Evolutionary conservation across 139 green algal genomes (phyloP), one percentile per base, ranked within the genome.

Genomic region (Coccomyxa sp.): DNA sequence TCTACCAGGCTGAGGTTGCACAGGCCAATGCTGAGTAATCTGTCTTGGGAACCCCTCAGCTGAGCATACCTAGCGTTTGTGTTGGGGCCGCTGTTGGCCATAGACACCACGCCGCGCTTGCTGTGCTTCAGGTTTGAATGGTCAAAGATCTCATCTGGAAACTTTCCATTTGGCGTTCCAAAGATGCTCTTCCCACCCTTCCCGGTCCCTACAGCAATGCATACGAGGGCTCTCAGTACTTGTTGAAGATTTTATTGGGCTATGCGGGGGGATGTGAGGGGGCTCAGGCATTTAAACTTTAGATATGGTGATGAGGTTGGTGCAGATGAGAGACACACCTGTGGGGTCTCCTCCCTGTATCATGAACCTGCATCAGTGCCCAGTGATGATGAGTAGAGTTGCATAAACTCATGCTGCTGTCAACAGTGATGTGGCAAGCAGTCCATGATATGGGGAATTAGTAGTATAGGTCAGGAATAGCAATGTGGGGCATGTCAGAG

Each of bases 61-160:
- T n/a, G n/a, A n/a, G 39, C 39, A 36, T 89, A 80, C 39, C 69
- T 86, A 38, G 86, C 93, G 68, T 98, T 98, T 0, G 92, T 96
- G 89, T 97, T 95, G n/a, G 93, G 93, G 1, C 97, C 97, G 71
- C 86, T 94, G 86, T 99, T 99, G 35, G 97, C 97, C 96, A 99
- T 99, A 29, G 90, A 95, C 68, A 99, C 68, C 12, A 98, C 92
- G 75, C 97, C 97, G 6, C 95, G 85, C 84, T 91, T 91, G 78
- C 39, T 84, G 86, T 98, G 94, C 78, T 98, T 98, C 36, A 99
- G 86, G 8, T 79, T 77, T 10, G 50, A 18, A 64, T 64, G 50
- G 39, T 97, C 93, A 0, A 71, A 72, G 29, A 99, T 92, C 78
- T 99, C 97, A 78, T 99, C 96, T 6, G 86, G 80, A 78, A 99